phyloP scores from a whole-genome alignment of 129 eudicot genomes.

The Erigeron canadensis region DNA sequence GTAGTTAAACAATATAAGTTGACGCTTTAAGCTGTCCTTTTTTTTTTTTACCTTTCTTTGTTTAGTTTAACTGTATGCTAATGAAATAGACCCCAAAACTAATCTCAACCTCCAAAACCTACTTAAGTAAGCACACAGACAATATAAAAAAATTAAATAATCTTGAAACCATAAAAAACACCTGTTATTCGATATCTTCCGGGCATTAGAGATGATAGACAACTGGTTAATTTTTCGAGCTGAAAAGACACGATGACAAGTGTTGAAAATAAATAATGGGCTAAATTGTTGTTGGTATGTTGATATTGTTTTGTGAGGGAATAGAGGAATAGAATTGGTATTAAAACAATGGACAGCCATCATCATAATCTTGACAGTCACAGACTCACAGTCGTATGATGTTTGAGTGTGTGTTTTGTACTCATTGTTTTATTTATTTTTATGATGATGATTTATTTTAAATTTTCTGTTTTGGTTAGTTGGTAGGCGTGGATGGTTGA shows the following conservation, averaged over 20 bases:
- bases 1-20: no score
- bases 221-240: conserved; percentile 16
- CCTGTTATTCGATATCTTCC: conserved; percentile 42
- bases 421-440: not conserved
- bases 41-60: no score
- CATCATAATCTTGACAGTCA: no score
- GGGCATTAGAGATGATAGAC: conserved; percentile 18
- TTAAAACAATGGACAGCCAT: not conserved
- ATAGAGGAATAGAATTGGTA: not conserved
- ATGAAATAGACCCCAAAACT: no score
- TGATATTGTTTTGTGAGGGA: not conserved
- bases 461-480: not conserved
- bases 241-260: conserved; percentile 30
- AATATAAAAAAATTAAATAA: no score
- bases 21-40: no score
- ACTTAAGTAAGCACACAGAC: no score
- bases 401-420: no score
- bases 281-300: conserved; percentile 21
- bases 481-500: conserved; percentile 21
- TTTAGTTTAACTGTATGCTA: no score
- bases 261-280: conserved; percentile 27
- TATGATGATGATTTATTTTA: not conserved
- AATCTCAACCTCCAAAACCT: no score
- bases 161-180: not conserved
- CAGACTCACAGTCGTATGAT: no score